These are phyloP conservation scores for Stephania cephalantha DNA, from an alignment of 164 flowering plant species.

Conservation along the genomic window DNA sequence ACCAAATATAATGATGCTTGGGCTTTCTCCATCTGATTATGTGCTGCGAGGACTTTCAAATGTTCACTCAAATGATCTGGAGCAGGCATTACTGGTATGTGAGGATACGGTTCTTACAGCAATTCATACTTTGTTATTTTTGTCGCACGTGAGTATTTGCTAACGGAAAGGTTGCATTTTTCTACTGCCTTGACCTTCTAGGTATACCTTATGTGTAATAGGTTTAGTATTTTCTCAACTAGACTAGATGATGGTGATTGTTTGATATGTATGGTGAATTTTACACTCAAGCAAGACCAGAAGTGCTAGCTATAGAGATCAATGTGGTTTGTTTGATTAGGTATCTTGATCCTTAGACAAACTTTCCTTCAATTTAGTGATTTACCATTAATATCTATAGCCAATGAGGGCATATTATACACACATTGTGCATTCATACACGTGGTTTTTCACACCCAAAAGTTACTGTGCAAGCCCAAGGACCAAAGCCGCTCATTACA, in stretches of 20 bases:
- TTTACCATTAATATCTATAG: too few relatives aligned
- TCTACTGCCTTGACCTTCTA: neutral
- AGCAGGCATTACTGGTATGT: conserved; percentile 81
- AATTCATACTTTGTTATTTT: neutral
- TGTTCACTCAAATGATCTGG: conserved; percentile 80
- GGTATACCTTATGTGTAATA: neutral
- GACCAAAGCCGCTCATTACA: too few relatives aligned
- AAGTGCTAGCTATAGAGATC: too few relatives aligned
- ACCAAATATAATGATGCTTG: conserved; percentile 72
- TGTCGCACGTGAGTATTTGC: neutral
- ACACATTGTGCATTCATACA: too few relatives aligned
- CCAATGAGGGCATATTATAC: too few relatives aligned
- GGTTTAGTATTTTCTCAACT: neutral
- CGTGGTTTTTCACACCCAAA: too few relatives aligned
- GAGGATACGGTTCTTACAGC: neutral
- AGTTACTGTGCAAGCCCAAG: too few relatives aligned
- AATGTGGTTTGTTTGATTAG: too few relatives aligned
- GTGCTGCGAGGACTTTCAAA: conserved; percentile 67
- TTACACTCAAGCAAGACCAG: too few relatives aligned
- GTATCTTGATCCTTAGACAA: too few relatives aligned
- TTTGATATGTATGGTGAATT: neutral
- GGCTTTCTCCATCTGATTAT: conserved; percentile 81
- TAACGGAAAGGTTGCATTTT: neutral
- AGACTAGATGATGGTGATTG: neutral
- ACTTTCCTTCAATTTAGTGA: too few relatives aligned